phyloP scores from a whole-genome alignment of 2,329 filamentous ascomycete species.

The Xylariaceae sp. region DNA sequence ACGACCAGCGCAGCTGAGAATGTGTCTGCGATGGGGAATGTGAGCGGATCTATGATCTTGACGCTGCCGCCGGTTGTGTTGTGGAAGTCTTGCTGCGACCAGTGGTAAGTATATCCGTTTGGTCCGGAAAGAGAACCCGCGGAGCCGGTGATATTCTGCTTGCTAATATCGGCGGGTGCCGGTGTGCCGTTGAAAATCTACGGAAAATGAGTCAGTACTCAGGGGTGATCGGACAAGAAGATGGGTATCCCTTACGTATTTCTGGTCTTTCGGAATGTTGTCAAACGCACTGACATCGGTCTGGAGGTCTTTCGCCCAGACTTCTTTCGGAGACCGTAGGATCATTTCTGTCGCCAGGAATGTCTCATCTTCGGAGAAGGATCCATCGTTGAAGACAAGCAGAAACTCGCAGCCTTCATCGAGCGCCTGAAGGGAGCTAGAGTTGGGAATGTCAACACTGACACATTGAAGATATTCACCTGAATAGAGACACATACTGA shows the following conservation, averaged over 20 bases:
- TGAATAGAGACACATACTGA: conserved; percentile 1
- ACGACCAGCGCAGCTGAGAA: conserved; percentile 55
- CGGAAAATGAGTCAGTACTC: conserved; percentile 1
- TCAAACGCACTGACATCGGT: conserved; percentile 44
- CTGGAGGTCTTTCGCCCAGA: conserved; percentile 52
- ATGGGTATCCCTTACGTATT: conserved; percentile 34
- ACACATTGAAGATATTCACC: background rate
- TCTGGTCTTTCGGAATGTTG: conserved; percentile 42
- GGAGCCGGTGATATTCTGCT: conserved; percentile 44
- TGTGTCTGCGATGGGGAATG: conserved; percentile 50
- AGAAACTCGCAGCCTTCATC: conserved; percentile 54
- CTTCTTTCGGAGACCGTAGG: conserved; percentile 45
- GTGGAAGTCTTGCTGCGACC: conserved; percentile 47
- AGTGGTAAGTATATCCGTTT: conserved; percentile 45
- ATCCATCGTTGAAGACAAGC: conserved; percentile 54
- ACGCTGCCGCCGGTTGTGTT: conserved; percentile 51
- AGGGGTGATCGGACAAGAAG: background rate
- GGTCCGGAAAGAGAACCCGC: conserved; percentile 38
- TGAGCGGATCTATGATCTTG: conserved; percentile 53
- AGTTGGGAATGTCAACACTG: background rate
- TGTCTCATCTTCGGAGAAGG: conserved; percentile 55
- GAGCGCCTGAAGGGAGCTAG: conserved; percentile 46
- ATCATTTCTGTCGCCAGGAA: conserved; percentile 53
- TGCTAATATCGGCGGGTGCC: conserved; percentile 40
- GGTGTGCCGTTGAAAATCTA: conserved; percentile 49